Conservation (phyloP, 129 eudicot genomes). For the Pittosporum tobira region DNA sequence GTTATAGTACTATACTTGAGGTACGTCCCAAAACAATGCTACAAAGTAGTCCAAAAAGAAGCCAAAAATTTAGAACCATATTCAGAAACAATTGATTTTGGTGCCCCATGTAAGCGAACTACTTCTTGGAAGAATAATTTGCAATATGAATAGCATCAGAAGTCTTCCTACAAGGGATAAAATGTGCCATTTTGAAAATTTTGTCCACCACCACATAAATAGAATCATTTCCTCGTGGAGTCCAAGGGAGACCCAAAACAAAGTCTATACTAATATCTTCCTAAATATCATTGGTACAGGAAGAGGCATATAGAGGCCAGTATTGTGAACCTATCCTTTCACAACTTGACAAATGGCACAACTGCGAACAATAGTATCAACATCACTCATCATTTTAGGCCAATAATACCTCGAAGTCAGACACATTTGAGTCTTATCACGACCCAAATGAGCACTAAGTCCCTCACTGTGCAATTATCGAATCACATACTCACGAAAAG, state of each 20-base stretch:
- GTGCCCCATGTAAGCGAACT: too few species aligned
- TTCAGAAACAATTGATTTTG: not conserved
- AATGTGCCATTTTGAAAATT: not conserved
- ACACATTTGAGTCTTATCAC: slow-evolving; percentile 13
- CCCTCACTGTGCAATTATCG: not conserved
- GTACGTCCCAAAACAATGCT: not conserved
- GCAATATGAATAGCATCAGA: too few species aligned
- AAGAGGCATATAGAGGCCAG: not conserved
- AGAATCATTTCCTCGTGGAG: too few species aligned
- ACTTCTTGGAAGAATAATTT: too few species aligned
- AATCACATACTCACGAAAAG: too few species aligned
- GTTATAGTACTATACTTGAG: not conserved
- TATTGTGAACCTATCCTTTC: too few species aligned
- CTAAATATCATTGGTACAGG: not conserved
- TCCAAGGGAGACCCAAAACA: not conserved
- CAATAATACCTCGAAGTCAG: too few species aligned
- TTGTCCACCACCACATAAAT: slow-evolving; percentile 16
- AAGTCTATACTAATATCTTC: slow-evolving; percentile 2
- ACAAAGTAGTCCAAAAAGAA: too few species aligned
- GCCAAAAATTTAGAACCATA: too few species aligned
- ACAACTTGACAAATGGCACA: not conserved
- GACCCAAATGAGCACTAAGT: slow-evolving; percentile 1
- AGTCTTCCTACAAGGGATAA: too few species aligned
- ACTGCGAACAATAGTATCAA: not conserved
- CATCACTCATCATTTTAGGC: too few species aligned